These are phyloP conservation scores for Rhodocollybia butyracea DNA, from an alignment of 768 basidiomycete genomes.

Conservation along the genomic window DNA sequence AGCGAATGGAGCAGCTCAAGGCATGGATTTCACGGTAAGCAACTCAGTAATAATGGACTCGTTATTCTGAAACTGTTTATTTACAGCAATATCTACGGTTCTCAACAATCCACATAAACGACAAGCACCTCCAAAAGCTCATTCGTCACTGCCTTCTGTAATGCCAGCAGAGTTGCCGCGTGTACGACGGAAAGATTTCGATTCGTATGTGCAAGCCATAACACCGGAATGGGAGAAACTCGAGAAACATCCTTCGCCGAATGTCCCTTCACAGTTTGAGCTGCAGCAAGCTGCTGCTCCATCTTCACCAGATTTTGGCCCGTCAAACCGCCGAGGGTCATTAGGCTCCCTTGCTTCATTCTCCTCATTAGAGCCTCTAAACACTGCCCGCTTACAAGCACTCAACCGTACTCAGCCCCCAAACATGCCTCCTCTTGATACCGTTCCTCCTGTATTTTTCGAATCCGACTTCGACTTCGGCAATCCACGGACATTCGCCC, in stretches of 20 bases:
- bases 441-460: constrained; percentile 84
- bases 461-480: constrained; percentile 73
- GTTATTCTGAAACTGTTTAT: not conserved
- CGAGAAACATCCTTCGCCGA: constrained; percentile 24
- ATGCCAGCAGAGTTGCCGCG: constrained; percentile 75
- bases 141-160: constrained; percentile 72
- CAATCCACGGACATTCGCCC: constrained; percentile 71
- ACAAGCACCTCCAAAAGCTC: constrained; percentile 84
- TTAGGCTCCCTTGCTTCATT: constrained; percentile 8
- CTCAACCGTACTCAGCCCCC: constrained; percentile 31
- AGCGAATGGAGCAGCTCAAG: constrained; percentile 76
- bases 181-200: constrained; percentile 80
- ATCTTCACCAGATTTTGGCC: constrained; percentile 28
- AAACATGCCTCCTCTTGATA: constrained; percentile 64
- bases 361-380: constrained; percentile 6
- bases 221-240: constrained; percentile 77
- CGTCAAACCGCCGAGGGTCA: constrained; percentile 19
- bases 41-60: not conserved
- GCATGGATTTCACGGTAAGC: constrained; percentile 86
- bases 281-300: constrained; percentile 33
- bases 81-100: constrained; percentile 86
- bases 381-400: constrained; percentile 3
- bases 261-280: constrained; percentile 24
- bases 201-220: constrained; percentile 72
- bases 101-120: constrained; percentile 86